These are phyloP conservation scores for Ustulina deusta DNA, from an alignment of 2,329 filamentous ascomycete genomes.

Conservation along the genomic window DNA sequence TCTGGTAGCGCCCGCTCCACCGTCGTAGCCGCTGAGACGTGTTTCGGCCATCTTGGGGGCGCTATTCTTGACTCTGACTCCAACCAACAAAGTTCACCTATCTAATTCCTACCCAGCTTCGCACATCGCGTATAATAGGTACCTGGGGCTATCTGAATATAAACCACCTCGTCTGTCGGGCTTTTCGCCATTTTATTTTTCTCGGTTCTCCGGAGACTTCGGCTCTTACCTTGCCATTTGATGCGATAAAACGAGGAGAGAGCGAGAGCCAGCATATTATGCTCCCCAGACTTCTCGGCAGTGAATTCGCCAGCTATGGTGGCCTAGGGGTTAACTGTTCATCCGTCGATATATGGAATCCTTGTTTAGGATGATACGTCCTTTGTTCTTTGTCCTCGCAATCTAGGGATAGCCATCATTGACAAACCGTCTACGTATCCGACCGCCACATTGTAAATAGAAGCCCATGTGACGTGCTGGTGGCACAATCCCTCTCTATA, in stretches of 20 bases:
- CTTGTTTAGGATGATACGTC: neutral
- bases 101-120: neutral
- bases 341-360: neutral
- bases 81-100: neutral
- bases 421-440: neutral
- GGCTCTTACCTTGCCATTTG: neutral
- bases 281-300: neutral
- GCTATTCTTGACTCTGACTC: neutral
- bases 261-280: neutral
- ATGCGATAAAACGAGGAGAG: neutral
- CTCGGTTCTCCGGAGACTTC: neutral
- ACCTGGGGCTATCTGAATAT: neutral
- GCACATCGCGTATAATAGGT: neutral
- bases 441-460: neutral
- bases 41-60: constrained; percentile 7
- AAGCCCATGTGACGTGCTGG: neutral
- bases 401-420: neutral
- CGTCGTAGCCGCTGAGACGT: constrained; percentile 26
- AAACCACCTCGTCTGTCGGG: neutral
- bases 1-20: constrained; percentile 36
- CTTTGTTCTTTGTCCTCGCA: neutral
- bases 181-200: neutral
- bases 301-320: neutral
- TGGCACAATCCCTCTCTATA: neutral
- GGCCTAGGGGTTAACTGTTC: neutral